phyloP scores from a whole-genome alignment of 148 eudicot species.

The Nepenthes gracilis region DNA sequence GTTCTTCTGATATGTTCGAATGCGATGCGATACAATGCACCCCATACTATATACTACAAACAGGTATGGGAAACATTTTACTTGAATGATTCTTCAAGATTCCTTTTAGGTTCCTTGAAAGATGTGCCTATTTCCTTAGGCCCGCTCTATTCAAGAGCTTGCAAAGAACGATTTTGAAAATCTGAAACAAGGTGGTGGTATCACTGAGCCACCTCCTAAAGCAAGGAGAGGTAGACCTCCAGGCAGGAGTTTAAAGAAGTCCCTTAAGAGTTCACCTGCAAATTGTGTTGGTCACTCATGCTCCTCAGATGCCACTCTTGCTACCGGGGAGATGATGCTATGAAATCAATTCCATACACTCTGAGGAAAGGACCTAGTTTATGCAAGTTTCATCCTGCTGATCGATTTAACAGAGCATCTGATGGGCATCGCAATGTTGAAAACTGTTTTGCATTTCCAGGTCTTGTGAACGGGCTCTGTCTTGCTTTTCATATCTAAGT shows the following conservation, averaged over 20 bases:
- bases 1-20: slow-evolving; percentile 63
- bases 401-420: slow-evolving; percentile 14
- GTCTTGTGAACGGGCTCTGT: slow-evolving; percentile 10
- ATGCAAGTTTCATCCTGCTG: slow-evolving; percentile 27
- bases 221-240: slow-evolving; percentile 88
- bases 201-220: slow-evolving; percentile 55
- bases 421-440: slow-evolving; percentile 37
- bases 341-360: slow-evolving; percentile 47
- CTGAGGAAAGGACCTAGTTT: slow-evolving; percentile 52
- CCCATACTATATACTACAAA: slow-evolving; percentile 66
- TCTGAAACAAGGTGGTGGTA: slow-evolving; percentile 58
- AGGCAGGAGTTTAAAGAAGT: slow-evolving; percentile 22
- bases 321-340: slow-evolving; percentile 37
- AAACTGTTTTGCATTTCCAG: slow-evolving; percentile 49
- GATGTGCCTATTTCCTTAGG: slow-evolving; percentile 21
- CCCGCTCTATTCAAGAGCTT: slow-evolving; percentile 68
- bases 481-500: background rate
- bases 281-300: slow-evolving; percentile 41
- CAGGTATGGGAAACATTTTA: slow-evolving; percentile 39
- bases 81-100: slow-evolving; percentile 1
- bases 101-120: slow-evolving; percentile 1
- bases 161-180: slow-evolving; percentile 67
- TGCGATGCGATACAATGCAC: slow-evolving; percentile 83
- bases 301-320: slow-evolving; percentile 51
- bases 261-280: slow-evolving; percentile 32